Conservation (phyloP, 2,329 filamentous ascomycete genomes). For the Clarireedia homoeocarpa region DNA sequence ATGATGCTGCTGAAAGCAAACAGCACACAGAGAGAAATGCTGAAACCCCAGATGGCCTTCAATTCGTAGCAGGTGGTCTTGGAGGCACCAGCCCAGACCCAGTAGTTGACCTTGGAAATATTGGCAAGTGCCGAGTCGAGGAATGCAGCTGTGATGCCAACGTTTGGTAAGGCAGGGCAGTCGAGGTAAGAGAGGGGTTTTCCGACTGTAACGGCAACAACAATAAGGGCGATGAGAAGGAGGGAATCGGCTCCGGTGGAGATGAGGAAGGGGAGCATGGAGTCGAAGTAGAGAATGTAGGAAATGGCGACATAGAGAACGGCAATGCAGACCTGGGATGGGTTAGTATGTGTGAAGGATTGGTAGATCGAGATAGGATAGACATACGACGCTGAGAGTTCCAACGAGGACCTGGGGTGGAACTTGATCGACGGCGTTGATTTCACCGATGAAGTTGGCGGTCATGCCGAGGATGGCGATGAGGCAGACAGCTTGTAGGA, state of each 20-base stretch:
- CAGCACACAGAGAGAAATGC: constrained; percentile 68
- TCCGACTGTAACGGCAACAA: constrained; percentile 70
- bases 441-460: constrained; percentile 73
- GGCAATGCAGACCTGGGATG: constrained; percentile 61
- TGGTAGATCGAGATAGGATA: neutral
- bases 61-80: constrained; percentile 69
- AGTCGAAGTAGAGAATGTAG: constrained; percentile 73
- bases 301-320: constrained; percentile 73
- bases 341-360: neutral
- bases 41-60: constrained; percentile 81
- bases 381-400: constrained; percentile 70
- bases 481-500: constrained; percentile 63
- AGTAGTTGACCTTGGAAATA: constrained; percentile 37
- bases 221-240: constrained; percentile 69
- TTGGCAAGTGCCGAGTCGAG: constrained; percentile 36
- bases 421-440: constrained; percentile 56
- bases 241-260: constrained; percentile 56
- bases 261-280: constrained; percentile 67
- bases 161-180: constrained; percentile 48
- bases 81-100: constrained; percentile 43
- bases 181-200: constrained; percentile 72
- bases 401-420: constrained; percentile 69
- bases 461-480: constrained; percentile 72
- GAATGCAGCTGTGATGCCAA: constrained; percentile 37
- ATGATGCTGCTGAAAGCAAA: constrained; percentile 57